These are phyloP conservation scores for Podaxis mareebaensis DNA, from an alignment of 768 basidiomycete genomes.

Conservation along the genomic window DNA sequence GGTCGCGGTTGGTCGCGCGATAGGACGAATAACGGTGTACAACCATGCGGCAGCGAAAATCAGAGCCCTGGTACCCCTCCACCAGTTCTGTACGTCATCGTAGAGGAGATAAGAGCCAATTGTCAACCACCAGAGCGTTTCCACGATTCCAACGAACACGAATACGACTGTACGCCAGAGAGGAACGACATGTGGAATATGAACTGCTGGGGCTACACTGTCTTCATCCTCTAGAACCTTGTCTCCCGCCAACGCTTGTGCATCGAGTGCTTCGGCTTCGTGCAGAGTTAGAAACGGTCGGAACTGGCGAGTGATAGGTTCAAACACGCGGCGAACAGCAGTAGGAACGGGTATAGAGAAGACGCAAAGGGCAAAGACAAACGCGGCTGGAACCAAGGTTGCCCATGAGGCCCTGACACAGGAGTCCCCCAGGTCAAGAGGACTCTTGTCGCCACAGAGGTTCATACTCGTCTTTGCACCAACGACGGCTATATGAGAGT, in stretches of 20 bases:
- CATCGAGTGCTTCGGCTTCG: slow-evolving; percentile 55
- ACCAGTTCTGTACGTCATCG: slow-evolving; percentile 26
- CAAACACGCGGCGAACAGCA: slow-evolving; percentile 25
- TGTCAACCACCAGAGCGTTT: slow-evolving; percentile 61
- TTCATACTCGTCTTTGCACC: slow-evolving; percentile 25
- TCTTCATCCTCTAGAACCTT: background rate
- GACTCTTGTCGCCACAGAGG: slow-evolving; percentile 33
- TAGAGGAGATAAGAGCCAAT: slow-evolving; percentile 55
- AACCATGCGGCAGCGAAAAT: slow-evolving; percentile 62
- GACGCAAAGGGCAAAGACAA: slow-evolving; percentile 46
- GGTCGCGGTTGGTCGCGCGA: slow-evolving; percentile 53
- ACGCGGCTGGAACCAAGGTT: slow-evolving; percentile 45
- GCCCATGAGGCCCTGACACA: slow-evolving; percentile 57
- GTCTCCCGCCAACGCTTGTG: slow-evolving; percentile 19
- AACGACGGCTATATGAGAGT: background rate
- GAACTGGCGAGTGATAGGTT: slow-evolving; percentile 34
- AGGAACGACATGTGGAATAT: slow-evolving; percentile 33
- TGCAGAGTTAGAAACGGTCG: slow-evolving; percentile 46
- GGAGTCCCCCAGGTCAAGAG: slow-evolving; percentile 42
- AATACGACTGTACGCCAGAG: slow-evolving; percentile 52
- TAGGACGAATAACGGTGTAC: slow-evolving; percentile 59
- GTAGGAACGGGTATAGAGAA: slow-evolving; percentile 32
- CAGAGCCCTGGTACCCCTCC: slow-evolving; percentile 25
- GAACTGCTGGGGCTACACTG: slow-evolving; percentile 11
- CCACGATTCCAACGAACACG: slow-evolving; percentile 52